Evolutionary conservation across 1,284 basidiomycete species (phyloP), one percentile per base, ranked within the genome.

Genomic region (Peniophora sp.): DNA sequence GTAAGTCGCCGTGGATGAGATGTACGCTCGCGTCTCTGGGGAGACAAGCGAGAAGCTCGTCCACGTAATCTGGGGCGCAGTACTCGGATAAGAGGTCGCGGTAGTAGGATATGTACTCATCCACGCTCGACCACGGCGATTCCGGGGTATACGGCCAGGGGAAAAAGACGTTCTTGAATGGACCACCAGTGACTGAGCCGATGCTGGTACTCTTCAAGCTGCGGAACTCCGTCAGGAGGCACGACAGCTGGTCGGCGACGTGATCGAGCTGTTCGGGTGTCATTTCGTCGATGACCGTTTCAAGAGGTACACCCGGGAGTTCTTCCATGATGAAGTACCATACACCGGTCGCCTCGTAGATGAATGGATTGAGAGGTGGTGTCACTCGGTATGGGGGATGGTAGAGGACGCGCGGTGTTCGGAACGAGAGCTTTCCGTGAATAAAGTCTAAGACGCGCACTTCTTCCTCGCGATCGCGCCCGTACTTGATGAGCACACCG

Each of bases 1-100:
- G 48, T 12, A 65, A 55, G 50, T 63, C 62, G 11, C 58, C 62
- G 45, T 65, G 64, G 16, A 61, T 53, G 34, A 65, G 62, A 44
- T 48, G 50, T 2, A 56, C 43, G 19, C 25, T 3, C 22, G 55
- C 57, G 51, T 62, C 52, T 16, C 49, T 50, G 20, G 61, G 60
- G 34, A 62, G 23, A 14, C 52, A 45, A 32, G 51, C 47, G 23
- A 63, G 49, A 22, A 61, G 32, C 14, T 53, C 54, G 19, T 58
- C 54, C 25, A 52, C 43, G 48, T 53, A 52, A 38, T 52, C 36
- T 49, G 20, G 45, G 45, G 53, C 50, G 53, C 44, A 46, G 10
- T 45, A 23, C 12, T 23, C 3, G 19, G n/a, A 2, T 17, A 50
- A 27, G 6, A 47, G 25, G 12, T 25, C 19, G 16, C 24, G 43